phyloP scores from a whole-genome alignment of 345 rosid genomes.

The Nephelium lappaceum region DNA sequence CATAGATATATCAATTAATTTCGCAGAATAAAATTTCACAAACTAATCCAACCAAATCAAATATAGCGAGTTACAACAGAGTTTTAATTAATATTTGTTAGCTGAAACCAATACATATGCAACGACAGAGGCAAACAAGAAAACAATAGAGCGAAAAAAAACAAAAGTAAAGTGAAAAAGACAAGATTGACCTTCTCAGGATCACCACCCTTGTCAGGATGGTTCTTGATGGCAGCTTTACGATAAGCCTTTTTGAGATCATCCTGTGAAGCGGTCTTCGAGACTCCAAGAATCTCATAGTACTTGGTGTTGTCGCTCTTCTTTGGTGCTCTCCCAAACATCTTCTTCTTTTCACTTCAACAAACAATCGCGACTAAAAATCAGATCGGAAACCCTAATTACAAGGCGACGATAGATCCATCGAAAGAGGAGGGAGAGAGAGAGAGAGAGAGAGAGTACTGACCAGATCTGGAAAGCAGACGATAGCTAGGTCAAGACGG shows the following conservation, averaged over 20 bases:
- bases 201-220: conserved; percentile 77
- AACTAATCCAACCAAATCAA: neutral
- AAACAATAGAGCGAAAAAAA: neutral
- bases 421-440: neutral
- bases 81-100: too few relatives aligned
- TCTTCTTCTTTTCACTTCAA: conserved; percentile 16
- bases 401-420: neutral
- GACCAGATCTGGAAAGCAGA: conserved; percentile 1
- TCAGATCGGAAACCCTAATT: neutral
- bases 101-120: too few relatives aligned
- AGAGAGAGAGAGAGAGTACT: neutral
- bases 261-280: conserved; percentile 53
- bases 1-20: neutral
- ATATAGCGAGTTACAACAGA: neutral
- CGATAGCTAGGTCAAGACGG: conserved; percentile 6
- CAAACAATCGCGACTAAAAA: neutral
- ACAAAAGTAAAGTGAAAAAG: too few relatives aligned
- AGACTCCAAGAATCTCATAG: conserved; percentile 68
- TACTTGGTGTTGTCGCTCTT: conserved; percentile 70
- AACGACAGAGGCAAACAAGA: neutral
- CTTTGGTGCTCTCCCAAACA: conserved; percentile 72
- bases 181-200: conserved; percentile 55
- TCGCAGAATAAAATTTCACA: neutral
- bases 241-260: conserved; percentile 71
- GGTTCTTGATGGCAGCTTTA: conserved; percentile 72